Evolutionary conservation across 768 basidiomycete genomes (phyloP), one percentile per base, ranked within the genome.

Genomic region (Pisolithus marmoratus): DNA sequence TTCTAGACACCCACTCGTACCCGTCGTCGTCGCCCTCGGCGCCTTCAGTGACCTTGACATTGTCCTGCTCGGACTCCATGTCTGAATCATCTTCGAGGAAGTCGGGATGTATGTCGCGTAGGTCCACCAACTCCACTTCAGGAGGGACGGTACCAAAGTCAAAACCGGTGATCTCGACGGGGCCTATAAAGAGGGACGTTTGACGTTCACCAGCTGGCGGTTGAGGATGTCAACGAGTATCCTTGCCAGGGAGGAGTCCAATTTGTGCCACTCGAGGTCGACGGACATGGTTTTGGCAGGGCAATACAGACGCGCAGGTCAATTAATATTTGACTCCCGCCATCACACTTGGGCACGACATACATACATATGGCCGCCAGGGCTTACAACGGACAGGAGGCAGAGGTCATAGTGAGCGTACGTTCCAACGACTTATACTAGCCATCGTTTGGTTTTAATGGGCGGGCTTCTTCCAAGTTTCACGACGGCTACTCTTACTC

Each of bases 171-270:
- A 98, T 83, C 53, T 85, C 80, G 53, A 98, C 82, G 14, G 94
- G 93, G 2, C 96, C 96, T 36, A 99, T 89, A 68, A 94, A 98
- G 92, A 92, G 0, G 95, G 96, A n/a, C 90, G 73, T 29, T 81
- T 70, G 3, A 85, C 81, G 46, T 70, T 77, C 6, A 77, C 63
- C 22, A 99, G 85, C 52, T 91, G 87, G 52, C 74, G 72, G 72
- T 96, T 94, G 61, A 99, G 84, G 44, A 85, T 63, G 37, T 81
- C 76, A 52, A 94, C 79, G 52, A 94, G 77, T 27, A 76, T 77
- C 17, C 73, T 72, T 8, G 92, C 79, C 11, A 96, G 79, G 2
- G 83, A 78, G 20, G 77, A 67, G 70, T 92, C 85, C 55, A 98
- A 82, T 58, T 84, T 83, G 58, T 73, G 70, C 94, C 95, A 99